Conservation (phyloP, 2,329 filamentous ascomycete genomes). For the Coniochaeta sp. region DNA sequence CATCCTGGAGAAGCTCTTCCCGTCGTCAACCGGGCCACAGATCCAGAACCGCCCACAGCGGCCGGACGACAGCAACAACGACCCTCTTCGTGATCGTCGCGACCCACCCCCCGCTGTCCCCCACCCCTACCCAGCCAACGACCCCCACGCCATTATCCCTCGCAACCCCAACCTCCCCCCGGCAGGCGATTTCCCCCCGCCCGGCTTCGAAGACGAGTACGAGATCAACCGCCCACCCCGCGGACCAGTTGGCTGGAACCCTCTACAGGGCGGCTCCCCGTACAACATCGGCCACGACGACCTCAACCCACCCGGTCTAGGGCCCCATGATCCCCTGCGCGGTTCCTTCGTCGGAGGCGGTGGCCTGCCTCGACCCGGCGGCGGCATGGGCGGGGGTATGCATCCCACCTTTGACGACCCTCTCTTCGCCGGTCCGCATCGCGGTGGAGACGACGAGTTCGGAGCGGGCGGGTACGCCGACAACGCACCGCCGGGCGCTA, state of each 20-base stretch:
- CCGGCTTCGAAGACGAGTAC: slow-evolving; percentile 89
- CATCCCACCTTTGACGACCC: slow-evolving; percentile 93
- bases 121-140: slow-evolving; percentile 51
- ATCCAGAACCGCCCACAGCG: neutral
- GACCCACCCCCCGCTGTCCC: slow-evolving; percentile 57
- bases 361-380: slow-evolving; percentile 43
- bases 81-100: slow-evolving; percentile 35
- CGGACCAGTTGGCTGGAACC: slow-evolving; percentile 21
- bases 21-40: slow-evolving; percentile 52
- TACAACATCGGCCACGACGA: slow-evolving; percentile 78
- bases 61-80: slow-evolving; percentile 5
- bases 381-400: slow-evolving; percentile 69
- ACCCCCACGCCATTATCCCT: slow-evolving; percentile 56
- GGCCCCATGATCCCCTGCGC: slow-evolving; percentile 75
- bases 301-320: slow-evolving; percentile 78
- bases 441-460: slow-evolving; percentile 34
- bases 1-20: slow-evolving; percentile 78
- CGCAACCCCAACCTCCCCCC: slow-evolving; percentile 52
- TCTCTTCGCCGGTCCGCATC: slow-evolving; percentile 58
- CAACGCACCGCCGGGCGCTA: slow-evolving; percentile 76
- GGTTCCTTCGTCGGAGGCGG: slow-evolving; percentile 58
- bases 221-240: slow-evolving; percentile 67
- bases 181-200: slow-evolving; percentile 69
- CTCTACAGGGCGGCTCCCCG: slow-evolving; percentile 40
- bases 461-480: slow-evolving; percentile 52